Conservation (phyloP, 306 rosid species). For the Vachellia collinsii region DNA sequence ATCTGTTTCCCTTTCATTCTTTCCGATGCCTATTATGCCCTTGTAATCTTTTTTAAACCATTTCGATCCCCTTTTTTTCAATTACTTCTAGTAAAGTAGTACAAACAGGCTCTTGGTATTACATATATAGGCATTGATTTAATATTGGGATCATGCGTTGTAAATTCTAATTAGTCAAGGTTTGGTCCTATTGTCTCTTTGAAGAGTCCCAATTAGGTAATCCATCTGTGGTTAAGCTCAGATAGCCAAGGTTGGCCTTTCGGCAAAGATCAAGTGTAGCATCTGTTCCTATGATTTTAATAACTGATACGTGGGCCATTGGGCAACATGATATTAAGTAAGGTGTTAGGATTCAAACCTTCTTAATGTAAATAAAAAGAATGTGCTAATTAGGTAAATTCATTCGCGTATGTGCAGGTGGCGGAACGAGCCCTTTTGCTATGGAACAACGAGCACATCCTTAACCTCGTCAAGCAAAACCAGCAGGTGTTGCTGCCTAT, state of each 20-base stretch:
- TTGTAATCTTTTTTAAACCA: background rate
- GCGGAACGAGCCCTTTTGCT: conserved; percentile 95
- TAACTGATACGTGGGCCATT: too few relatives aligned
- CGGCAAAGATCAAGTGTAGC: too few relatives aligned
- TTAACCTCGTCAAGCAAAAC: conserved; percentile 77
- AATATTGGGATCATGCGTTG: background rate
- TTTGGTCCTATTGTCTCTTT: background rate
- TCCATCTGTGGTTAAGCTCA: background rate
- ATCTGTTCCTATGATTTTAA: too few relatives aligned
- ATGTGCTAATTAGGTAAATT: background rate
- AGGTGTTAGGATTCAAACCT: background rate
- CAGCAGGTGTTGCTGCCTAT: conserved; percentile 83
- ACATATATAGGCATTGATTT: background rate
- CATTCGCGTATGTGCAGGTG: conserved; percentile 52
- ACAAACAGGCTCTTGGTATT: background rate
- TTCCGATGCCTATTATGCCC: background rate
- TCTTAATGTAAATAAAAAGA: background rate
- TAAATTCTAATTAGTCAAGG: background rate
- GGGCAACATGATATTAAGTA: too few relatives aligned
- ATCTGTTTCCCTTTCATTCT: background rate
- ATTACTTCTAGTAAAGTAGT: background rate
- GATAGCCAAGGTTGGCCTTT: background rate
- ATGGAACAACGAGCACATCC: conserved; percentile 92
- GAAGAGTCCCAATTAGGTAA: background rate
- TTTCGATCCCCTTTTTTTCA: background rate